Percentiles rank a stretch among this genome's conserved stretches.
Evolutionary conservation across 306 rosid species (phyloP).

Genomic region (Lupinus albus): DNA sequence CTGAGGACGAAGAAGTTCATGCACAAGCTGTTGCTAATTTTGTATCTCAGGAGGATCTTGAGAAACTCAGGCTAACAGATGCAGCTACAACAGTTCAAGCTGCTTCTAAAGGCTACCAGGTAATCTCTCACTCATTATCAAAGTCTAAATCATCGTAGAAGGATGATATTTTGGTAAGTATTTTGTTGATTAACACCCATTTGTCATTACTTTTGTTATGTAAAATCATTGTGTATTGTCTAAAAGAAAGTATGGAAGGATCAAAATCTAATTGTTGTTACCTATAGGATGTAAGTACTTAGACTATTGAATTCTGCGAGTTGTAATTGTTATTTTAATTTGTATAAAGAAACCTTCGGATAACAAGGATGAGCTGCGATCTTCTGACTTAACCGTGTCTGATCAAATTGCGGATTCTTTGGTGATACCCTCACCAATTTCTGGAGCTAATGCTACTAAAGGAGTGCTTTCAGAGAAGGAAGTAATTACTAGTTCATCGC

Average conservation of each 20-base stretch:
- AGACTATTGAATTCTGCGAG: not conserved
- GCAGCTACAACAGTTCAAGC: slow-evolving; percentile 69
- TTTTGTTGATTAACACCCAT: slow-evolving; percentile 23
- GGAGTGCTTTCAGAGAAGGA: slow-evolving; percentile 48
- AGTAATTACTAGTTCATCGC: slow-evolving; percentile 40
- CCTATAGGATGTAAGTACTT: slow-evolving; percentile 6
- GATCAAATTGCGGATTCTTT: slow-evolving; percentile 51
- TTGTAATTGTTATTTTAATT: slow-evolving; percentile 40
- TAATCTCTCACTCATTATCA: too few species aligned
- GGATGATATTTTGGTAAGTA: slow-evolving; percentile 41
- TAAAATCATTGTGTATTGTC: not conserved
- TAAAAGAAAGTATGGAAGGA: not conserved
- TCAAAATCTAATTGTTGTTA: not conserved
- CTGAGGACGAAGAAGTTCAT: slow-evolving; percentile 35
- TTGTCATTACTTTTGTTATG: slow-evolving; percentile 20
- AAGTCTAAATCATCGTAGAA: slow-evolving; percentile 65
- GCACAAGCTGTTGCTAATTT: slow-evolving; percentile 37
- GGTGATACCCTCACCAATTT: slow-evolving; percentile 48
- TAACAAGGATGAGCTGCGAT: slow-evolving; percentile 48
- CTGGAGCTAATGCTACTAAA: slow-evolving; percentile 44
- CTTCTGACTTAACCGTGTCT: slow-evolving; percentile 51
- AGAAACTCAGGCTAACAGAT: slow-evolving; percentile 47
- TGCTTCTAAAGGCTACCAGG: slow-evolving; percentile 81
- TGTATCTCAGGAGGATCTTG: slow-evolving; percentile 48
- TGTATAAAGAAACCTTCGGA: slow-evolving; percentile 50